Percentiles rank a stretch among this genome's conserved stretches.
phyloP scores from a whole-genome alignment of 352 stramenopile species.

The Pilasporangium apinafurcum region DNA sequence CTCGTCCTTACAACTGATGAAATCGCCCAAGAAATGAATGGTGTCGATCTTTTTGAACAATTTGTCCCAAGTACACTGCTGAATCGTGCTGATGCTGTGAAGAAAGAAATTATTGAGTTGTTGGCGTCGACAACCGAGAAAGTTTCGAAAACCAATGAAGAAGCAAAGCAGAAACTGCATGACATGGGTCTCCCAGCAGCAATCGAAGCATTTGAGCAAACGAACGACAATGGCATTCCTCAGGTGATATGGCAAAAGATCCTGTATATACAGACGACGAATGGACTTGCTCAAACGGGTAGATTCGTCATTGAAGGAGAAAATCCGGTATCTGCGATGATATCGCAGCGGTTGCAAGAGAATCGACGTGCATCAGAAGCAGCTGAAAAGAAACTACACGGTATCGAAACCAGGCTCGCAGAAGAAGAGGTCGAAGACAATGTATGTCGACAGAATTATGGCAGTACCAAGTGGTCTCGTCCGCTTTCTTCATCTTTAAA shows the following conservation, averaged over 20 bases:
- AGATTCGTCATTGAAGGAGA: no score
- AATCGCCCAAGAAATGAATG: slow-evolving; percentile 39
- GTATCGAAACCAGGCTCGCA: slow-evolving; percentile 41
- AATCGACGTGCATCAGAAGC: slow-evolving; percentile 42
- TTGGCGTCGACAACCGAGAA: slow-evolving; percentile 29
- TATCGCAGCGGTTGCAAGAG: slow-evolving; percentile 41
- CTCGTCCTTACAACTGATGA: slow-evolving; percentile 40
- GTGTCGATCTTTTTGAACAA: slow-evolving; percentile 60
- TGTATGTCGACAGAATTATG: slow-evolving; percentile 62
- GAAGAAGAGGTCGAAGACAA: slow-evolving; percentile 68
- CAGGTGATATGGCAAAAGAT: slow-evolving; percentile 48
- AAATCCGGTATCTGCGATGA: slow-evolving; percentile 23
- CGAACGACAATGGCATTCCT: slow-evolving; percentile 49
- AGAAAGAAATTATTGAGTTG: slow-evolving; percentile 41
- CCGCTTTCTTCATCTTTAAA: slow-evolving; percentile 48
- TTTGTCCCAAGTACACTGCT: slow-evolving; percentile 59
- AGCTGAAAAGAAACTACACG: slow-evolving; percentile 51
- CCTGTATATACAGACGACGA: slow-evolving; percentile 30
- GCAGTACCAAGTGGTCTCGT: slow-evolving; percentile 38
- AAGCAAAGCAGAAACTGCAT: slow-evolving; percentile 41
- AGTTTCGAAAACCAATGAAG: slow-evolving; percentile 42
- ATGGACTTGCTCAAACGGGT: slow-evolving; percentile 3
- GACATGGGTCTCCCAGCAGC: slow-evolving; percentile 61
- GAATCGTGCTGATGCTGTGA: slow-evolving; percentile 30
- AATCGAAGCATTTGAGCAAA: slow-evolving; percentile 74